Conservation (phyloP, 225 moss, liverwort and hornwort species). For the Bryoerythrophyllum caledonicum region DNA sequence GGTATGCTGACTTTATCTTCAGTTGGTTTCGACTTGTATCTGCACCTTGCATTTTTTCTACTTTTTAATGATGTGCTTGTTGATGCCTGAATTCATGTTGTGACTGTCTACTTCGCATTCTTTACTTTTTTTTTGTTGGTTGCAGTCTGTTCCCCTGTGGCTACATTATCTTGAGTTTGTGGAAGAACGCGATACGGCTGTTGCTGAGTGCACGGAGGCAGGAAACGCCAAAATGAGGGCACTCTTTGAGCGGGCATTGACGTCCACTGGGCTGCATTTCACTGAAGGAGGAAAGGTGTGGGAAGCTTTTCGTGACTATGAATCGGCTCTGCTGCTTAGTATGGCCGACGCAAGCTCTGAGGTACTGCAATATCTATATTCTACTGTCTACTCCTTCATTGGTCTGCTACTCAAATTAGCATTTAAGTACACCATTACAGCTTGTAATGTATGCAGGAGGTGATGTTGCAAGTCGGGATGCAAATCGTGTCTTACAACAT, state of each 20-base stretch:
- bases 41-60: background rate
- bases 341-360: conserved; percentile 60
- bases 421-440: background rate
- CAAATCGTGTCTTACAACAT: conserved; percentile 21
- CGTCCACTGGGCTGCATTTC: conserved; percentile 85
- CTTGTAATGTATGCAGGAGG: conserved; percentile 9
- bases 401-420: background rate
- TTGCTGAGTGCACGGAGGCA: conserved; percentile 62
- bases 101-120: background rate
- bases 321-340: conserved; percentile 62
- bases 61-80: background rate
- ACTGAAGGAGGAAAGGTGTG: conserved; percentile 85
- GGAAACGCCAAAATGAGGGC: conserved; percentile 80
- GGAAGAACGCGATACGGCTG: conserved; percentile 66
- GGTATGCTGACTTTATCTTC: conserved; percentile 39
- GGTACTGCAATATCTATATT: conserved; percentile 44
- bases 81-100: background rate
- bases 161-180: conserved; percentile 83
- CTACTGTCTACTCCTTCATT: background rate
- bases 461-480: conserved; percentile 11
- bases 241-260: conserved; percentile 80
- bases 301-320: conserved; percentile 94
- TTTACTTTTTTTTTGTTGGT: conserved; percentile 8
- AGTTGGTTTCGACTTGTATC: background rate
- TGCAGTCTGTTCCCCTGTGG: conserved; percentile 86